Conservation (phyloP, 78 protist species). For the Goniomonas avonlea region DNA sequence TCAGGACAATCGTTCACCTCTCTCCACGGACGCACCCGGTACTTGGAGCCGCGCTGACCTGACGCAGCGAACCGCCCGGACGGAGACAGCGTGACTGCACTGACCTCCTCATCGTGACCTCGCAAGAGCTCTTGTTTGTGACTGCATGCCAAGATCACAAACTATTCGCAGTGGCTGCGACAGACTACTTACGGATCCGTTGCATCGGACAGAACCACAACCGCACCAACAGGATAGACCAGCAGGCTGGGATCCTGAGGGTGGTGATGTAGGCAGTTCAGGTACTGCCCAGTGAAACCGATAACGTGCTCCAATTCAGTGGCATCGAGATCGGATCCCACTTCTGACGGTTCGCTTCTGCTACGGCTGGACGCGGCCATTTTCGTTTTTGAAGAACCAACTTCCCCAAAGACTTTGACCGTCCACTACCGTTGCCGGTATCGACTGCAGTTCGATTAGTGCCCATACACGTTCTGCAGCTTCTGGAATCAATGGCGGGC, state of each 20-base stretch:
- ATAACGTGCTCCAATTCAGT: slow-evolving; percentile 24
- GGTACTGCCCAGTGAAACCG: slow-evolving; percentile 9
- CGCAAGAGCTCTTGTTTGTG: slow-evolving; percentile 25
- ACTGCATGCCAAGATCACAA: not conserved
- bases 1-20: too few species aligned
- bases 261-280: not conserved
- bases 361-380: too few species aligned
- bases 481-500: too few species aligned
- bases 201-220: slow-evolving; percentile 3
- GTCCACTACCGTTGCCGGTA: too few species aligned
- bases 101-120: not conserved
- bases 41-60: not conserved
- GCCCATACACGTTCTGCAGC: too few species aligned
- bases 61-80: slow-evolving; percentile 10
- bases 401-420: too few species aligned
- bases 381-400: too few species aligned
- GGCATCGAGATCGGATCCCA: slow-evolving; percentile 18
- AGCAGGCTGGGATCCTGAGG: not conserved
- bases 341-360: too few species aligned
- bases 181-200: not conserved
- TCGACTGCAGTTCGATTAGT: too few species aligned
- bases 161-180: too few species aligned
- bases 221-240: not conserved
- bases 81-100: not conserved
- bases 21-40: too few species aligned